Evolutionary conservation across 2,329 filamentous ascomycete genomes (phyloP).

Genomic region (Plectosphaerella sp.): DNA sequence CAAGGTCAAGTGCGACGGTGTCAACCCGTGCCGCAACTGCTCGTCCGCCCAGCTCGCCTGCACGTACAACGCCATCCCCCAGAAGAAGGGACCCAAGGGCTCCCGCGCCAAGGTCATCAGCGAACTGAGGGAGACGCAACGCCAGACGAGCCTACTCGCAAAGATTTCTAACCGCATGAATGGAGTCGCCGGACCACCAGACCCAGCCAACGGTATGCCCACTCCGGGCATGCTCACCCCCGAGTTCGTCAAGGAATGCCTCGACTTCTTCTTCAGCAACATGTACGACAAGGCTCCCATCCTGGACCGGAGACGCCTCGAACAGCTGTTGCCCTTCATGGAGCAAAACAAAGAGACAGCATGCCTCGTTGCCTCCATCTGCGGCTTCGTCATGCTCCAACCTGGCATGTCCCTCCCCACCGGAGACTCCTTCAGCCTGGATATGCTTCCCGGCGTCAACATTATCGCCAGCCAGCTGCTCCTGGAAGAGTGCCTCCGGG

Average conservation of each 20-base stretch:
- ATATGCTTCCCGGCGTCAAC: conserved; percentile 53
- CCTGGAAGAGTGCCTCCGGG: conserved; percentile 62
- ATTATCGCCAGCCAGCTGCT: conserved; percentile 62
- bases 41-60: conserved; percentile 61
- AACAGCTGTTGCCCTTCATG: conserved; percentile 54
- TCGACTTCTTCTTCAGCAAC: conserved; percentile 65
- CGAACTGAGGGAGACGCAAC: conserved; percentile 65
- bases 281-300: conserved; percentile 63
- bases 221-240: conserved; percentile 56
- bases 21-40: conserved; percentile 69
- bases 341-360: conserved; percentile 61
- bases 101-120: conserved; percentile 72
- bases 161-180: conserved; percentile 58
- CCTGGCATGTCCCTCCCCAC: conserved; percentile 60
- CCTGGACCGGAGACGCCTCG: conserved; percentile 52
- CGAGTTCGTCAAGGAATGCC: conserved; percentile 61
- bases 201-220: conserved; percentile 44
- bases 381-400: conserved; percentile 65
- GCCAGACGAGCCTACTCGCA: conserved; percentile 58
- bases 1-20: conserved; percentile 70
- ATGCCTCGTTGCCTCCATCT: conserved; percentile 60
- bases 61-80: conserved; percentile 70
- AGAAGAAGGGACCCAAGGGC: conserved; percentile 74
- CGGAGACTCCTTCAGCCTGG: conserved; percentile 51
- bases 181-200: conserved; percentile 44